Percentiles rank a stretch among this genome's conserved stretches.
These are phyloP conservation scores for Vararia minispora DNA, from an alignment of 768 basidiomycete species.

Conservation along the genomic window DNA sequence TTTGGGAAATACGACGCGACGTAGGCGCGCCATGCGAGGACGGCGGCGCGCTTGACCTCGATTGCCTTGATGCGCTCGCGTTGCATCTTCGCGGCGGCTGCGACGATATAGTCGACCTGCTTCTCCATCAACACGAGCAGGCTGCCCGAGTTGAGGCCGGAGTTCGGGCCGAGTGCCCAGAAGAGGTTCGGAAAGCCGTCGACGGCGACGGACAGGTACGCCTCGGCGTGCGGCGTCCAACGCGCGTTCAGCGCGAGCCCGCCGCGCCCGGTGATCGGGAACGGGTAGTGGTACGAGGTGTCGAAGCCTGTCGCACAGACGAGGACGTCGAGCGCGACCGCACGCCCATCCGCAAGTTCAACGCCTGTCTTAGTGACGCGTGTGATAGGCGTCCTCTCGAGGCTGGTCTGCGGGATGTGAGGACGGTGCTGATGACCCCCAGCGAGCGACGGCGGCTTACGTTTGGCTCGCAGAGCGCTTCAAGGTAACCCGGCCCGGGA, in stretches of 20 bases:
- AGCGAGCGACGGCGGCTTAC: constrained; percentile 4
- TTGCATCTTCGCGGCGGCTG: constrained; percentile 20
- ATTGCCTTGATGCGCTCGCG: constrained; percentile 19
- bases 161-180: constrained; percentile 18
- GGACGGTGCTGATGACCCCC: background rate
- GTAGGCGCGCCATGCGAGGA: constrained; percentile 20
- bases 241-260: constrained; percentile 20
- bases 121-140: constrained; percentile 18
- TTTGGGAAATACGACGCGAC: constrained; percentile 12
- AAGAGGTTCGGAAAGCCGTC: constrained; percentile 23
- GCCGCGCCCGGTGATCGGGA: constrained; percentile 18
- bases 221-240: constrained; percentile 19
- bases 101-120: constrained; percentile 17
- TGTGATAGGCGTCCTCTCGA: constrained; percentile 15
- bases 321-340: constrained; percentile 21
- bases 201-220: constrained; percentile 20
- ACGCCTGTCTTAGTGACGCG: constrained; percentile 20
- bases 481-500: constrained; percentile 23
- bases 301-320: constrained; percentile 22
- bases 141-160: constrained; percentile 16
- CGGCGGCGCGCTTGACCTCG: constrained; percentile 18
- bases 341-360: constrained; percentile 16
- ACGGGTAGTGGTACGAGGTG: constrained; percentile 11
- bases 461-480: constrained; percentile 19
- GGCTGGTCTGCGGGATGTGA: background rate